Base-by-base conservation (phyloP, 345 rosid genomes). In the Hypericum perforatum region DNA sequence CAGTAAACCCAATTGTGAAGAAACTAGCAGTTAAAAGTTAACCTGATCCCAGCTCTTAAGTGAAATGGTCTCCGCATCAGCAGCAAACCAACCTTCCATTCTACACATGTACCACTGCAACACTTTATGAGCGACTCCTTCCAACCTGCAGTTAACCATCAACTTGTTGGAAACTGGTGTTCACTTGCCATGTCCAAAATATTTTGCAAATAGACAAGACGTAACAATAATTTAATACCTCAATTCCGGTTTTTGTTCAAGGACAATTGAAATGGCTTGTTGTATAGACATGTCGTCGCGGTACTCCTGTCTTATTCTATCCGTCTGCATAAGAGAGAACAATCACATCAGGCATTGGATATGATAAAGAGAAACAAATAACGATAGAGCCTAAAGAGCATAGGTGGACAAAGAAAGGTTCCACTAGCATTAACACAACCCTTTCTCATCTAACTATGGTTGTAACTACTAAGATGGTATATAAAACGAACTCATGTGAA, bases 1-100 rank as follows among this genome's bases (percentile, higher is more conserved):
- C 41, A 7, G 2, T 52, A 37, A 13, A 11, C 11, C 12, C 11
- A 52, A 11, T 13, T 22, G 43, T 22, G 11, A 22, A 49, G 8
- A 13, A 41, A 44, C 38, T 16, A 14, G 9, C 5, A 15, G 12
- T 12, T 15, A 41, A 12, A 43, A 59, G 46, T 64, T 70, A 48
- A 73, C 97, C 82, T 86, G 76, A 63, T 92, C 98, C 98, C 98
- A 92, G 70, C 82, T 63, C 66, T 74, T 82, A 37, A 80, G 74
- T 6, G 98, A 88, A 55, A 92, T 92, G 45, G 89, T 85, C 40
- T 92, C 97, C 15, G 98, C 85, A 82, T 92, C 97, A 7, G 98
- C 88, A 41, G 97, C 97, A 73, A 92, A 92, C 97, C 98, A 88
- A n/a, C 98, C 98, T 74, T 92, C 97, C 97, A 92, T 92, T 69